Conservation (phyloP, 176 grass and related monocot species). For the Oryza rufipogon region DNA sequence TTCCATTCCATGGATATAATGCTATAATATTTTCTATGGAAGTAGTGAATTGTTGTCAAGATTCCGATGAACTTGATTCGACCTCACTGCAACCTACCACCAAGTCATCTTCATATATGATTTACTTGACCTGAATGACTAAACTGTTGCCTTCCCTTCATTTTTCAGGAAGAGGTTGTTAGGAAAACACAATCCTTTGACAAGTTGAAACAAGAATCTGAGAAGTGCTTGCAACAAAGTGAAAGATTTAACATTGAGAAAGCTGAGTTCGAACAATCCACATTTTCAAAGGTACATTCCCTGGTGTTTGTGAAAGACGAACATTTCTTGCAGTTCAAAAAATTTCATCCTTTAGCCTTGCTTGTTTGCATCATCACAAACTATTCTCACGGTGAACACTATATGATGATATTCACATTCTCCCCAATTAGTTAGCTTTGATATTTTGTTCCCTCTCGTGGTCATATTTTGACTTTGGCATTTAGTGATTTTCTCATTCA, state of each 20-base stretch:
- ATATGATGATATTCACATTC: neutral
- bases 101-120: slow-evolving; percentile 2
- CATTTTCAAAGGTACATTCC: slow-evolving; percentile 73
- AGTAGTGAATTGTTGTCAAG: neutral
- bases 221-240: slow-evolving; percentile 87
- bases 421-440: neutral
- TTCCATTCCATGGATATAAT: neutral
- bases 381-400: neutral
- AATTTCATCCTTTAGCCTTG: neutral
- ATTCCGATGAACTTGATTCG: neutral
- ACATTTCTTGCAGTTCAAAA: slow-evolving; percentile 4
- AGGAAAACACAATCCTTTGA: slow-evolving; percentile 75
- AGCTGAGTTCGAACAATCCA: slow-evolving; percentile 69
- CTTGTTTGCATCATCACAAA: neutral
- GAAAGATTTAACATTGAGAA: slow-evolving; percentile 72
- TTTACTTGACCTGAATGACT: neutral
- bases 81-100: neutral
- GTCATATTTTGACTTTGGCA: neutral
- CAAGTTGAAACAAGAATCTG: slow-evolving; percentile 83
- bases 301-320: neutral
- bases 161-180: slow-evolving; percentile 81
- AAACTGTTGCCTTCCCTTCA: slow-evolving; percentile 5
- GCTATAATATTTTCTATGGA: neutral
- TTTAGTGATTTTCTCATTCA: neutral
- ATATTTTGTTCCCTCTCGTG: neutral